A percentile compares a stretch with the other conserved stretches of the same genome.
These are phyloP conservation scores for Ustilaginoidea virens DNA, from an alignment of 2,329 filamentous ascomycete genomes.

Conservation along the genomic window DNA sequence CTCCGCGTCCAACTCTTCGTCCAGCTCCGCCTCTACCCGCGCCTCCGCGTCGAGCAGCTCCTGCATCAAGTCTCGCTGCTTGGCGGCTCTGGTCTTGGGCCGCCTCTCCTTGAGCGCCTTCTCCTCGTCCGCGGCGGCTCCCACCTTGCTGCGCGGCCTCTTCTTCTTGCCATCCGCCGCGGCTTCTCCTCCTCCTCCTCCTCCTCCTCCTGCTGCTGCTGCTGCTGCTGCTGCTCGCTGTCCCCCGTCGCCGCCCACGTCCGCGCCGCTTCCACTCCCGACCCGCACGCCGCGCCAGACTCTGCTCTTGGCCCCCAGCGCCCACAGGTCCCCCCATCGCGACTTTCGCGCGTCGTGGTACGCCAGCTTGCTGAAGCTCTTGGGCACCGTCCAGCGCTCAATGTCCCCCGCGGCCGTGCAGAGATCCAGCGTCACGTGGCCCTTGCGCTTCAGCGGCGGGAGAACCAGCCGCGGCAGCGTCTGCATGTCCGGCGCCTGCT, in stretches of 20 bases:
- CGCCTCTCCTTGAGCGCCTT: conserved; percentile 19
- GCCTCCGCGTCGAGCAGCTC: conserved; percentile 22
- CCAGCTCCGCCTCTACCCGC: conserved; percentile 15
- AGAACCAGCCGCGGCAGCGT: conserved; percentile 66
- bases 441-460: conserved; percentile 70
- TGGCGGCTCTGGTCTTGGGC: conserved; percentile 24
- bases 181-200: conserved; percentile 31
- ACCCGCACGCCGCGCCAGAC: conserved; percentile 44
- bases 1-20: conserved; percentile 17
- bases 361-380: conserved; percentile 63
- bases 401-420: conserved; percentile 76
- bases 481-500: conserved; percentile 36
- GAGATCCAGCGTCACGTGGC: conserved; percentile 78
- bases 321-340: conserved; percentile 89
- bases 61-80: conserved; percentile 22
- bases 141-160: conserved; percentile 22
- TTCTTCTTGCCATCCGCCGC: conserved; percentile 22
- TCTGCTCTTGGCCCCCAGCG: conserved; percentile 80
- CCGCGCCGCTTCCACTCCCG: too few relatives aligned
- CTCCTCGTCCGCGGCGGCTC: conserved; percentile 23
- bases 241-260: conserved; percentile 29
- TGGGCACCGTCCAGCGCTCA: conserved; percentile 87
- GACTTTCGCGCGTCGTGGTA: conserved; percentile 89
- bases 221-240: conserved; percentile 25
- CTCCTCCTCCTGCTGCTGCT: too few relatives aligned